phyloP scores from a whole-genome alignment of 2,329 filamentous ascomycete species.

The Fusarium agapanthi region DNA sequence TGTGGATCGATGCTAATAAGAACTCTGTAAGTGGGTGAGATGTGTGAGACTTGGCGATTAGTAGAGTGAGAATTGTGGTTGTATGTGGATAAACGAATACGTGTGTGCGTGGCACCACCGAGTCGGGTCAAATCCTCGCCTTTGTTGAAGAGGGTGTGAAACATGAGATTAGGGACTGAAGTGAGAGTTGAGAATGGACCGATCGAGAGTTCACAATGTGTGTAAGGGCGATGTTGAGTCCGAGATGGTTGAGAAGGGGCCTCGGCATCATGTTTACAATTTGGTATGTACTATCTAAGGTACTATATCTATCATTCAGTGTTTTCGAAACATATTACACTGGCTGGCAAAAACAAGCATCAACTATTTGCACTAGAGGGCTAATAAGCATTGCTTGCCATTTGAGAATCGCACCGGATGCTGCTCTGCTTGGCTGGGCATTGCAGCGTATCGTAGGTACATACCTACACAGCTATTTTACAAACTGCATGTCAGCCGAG shows the following conservation, averaged over 20 bases:
- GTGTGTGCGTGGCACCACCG: constrained; percentile 26
- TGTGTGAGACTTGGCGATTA: constrained; percentile 19
- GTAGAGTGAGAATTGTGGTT: constrained; percentile 15
- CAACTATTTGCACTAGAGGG: not conserved
- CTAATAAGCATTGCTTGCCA: not conserved
- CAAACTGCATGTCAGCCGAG: constrained; percentile 33
- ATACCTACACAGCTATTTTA: constrained; percentile 31
- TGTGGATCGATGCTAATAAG: constrained; percentile 22
- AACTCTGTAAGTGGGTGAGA: constrained; percentile 23
- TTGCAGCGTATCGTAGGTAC: constrained; percentile 4
- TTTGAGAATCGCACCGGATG: not conserved
- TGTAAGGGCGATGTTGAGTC: not conserved
- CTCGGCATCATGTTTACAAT: not conserved
- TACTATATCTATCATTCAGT: not conserved
- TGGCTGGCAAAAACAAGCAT: constrained; percentile 5
- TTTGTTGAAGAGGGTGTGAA: constrained; percentile 28
- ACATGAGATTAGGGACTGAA: constrained; percentile 7
- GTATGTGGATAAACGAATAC: constrained; percentile 31
- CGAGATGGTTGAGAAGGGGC: not conserved
- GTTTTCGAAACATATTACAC: not conserved
- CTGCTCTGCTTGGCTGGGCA: not conserved
- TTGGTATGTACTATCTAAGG: too few relatives aligned
- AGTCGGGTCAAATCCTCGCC: constrained; percentile 26
- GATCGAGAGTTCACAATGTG: constrained; percentile 4
- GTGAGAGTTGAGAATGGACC: constrained; percentile 10